Evolutionary conservation across 108 stramenopile species (phyloP).

Genomic region (Pseudonitzschia delicatissima): DNA sequence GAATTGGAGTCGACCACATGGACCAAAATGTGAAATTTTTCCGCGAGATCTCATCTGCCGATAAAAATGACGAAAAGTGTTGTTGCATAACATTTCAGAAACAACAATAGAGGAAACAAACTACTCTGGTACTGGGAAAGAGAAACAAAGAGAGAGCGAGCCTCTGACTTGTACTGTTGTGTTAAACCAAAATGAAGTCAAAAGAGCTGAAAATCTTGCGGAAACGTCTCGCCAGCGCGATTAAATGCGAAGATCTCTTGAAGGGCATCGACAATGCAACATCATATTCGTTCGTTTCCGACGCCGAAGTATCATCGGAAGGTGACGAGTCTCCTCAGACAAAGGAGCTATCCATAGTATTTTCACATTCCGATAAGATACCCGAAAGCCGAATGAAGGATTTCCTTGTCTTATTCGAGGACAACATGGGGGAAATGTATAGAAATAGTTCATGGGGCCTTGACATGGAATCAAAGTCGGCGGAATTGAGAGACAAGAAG

Average conservation of each 20-base stretch:
- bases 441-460: constrained; percentile 71
- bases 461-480: constrained; percentile 59
- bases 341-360: not conserved
- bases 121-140: no score
- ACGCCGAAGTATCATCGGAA: not conserved
- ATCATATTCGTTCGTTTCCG: not conserved
- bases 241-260: constrained; percentile 21
- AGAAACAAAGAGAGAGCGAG: no score
- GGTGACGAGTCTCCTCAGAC: not conserved
- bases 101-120: no score
- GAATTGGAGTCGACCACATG: no score
- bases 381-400: constrained; percentile 9
- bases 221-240: constrained; percentile 18
- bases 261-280: not conserved
- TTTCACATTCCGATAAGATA: constrained; percentile 1
- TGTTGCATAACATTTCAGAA: no score
- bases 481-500: constrained; percentile 54
- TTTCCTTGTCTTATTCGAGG: constrained; percentile 55
- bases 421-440: constrained; percentile 77
- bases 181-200: constrained; percentile 26
- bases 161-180: no score
- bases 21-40: no score
- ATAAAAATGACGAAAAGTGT: no score
- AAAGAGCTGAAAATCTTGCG: constrained; percentile 35
- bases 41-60: no score